phyloP scores from a whole-genome alignment of 2,329 filamentous ascomycete species.

The Aureobasidium vineae region DNA sequence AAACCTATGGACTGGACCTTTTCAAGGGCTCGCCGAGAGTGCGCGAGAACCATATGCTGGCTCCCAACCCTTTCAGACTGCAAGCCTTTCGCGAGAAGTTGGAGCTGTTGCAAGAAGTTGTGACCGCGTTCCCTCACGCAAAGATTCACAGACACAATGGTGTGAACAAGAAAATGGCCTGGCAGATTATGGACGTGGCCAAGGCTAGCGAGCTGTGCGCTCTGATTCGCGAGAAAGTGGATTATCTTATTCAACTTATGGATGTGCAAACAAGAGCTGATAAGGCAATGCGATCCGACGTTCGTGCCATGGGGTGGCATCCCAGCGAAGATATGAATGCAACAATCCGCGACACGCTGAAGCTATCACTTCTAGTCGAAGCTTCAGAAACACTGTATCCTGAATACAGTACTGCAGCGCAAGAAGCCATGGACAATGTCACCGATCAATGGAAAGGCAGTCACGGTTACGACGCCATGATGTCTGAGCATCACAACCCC shows the following conservation, averaged over 20 bases:
- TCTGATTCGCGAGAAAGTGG: conserved; percentile 45
- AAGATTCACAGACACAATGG: not conserved
- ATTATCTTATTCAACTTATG: conserved; percentile 46
- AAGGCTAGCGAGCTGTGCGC: conserved; percentile 46
- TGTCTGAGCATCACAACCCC: conserved; percentile 22
- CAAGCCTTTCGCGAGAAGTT: conserved; percentile 49
- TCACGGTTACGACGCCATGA: conserved; percentile 11
- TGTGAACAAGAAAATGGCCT: conserved; percentile 35
- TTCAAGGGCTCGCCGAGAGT: conserved; percentile 45
- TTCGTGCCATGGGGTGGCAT: conserved; percentile 51
- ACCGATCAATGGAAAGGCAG: conserved; percentile 30
- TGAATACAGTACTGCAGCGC: conserved; percentile 45
- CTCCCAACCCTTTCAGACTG: conserved; percentile 35
- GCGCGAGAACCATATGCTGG: conserved; percentile 38
- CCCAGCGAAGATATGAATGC: conserved; percentile 38
- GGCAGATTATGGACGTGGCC: conserved; percentile 44
- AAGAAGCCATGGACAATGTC: conserved; percentile 47
- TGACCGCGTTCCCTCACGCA: conserved; percentile 26
- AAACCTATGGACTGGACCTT: conserved; percentile 43
- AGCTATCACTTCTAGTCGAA: conserved; percentile 47
- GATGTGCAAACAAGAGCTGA: conserved; percentile 47
- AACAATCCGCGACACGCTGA: conserved; percentile 41
- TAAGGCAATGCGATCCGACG: conserved; percentile 46
- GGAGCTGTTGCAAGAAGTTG: conserved; percentile 44
- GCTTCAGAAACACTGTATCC: conserved; percentile 46